Evolutionary conservation across 331 rosid species (phyloP), one percentile per base, ranked within the genome.

Genomic region (Malus hybrid): DNA sequence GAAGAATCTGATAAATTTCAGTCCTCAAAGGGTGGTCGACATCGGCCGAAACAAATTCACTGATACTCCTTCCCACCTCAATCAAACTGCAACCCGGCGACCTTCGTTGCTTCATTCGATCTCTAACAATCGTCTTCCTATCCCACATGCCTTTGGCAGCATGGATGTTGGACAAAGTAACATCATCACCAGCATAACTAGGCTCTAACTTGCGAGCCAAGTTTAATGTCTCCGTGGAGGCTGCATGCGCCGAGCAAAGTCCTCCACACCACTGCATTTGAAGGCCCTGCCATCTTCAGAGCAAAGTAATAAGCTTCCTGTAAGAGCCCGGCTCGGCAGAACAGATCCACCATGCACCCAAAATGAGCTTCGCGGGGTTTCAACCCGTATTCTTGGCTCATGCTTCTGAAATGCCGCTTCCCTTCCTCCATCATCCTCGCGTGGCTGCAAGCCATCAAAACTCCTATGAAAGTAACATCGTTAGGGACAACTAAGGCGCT

Each of bases 321-420:
- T 42, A 88, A 76, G 61, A 42, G 72, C 63, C 93, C 87, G 0
- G 86, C 81, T 72, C 96, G 71, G 81, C 96, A 88, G 74, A 82
- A 84, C 20, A 90, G 89, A 84, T 90, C 93, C 72, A 84, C 89
- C 87, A 88, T 86, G 77, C 93, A 90, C 14, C 96, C 96, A 80
- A 75, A 86, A 46, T 90, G 93, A 68, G 88, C 39, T 60, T 86
- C 91, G 81, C 86, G 81, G 0, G 91, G 91, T 53, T 71, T 61
- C 61, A 90, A 77, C 29, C 86, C 86, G 39, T 86, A 88, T 39
- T 75, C 86, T 72, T 75, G 78, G 4, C 24, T 81, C 93, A 90
- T 86, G 60, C 91, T 90, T 80, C 29, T 80, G 71, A 90, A 88
- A 61, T 86, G 82, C 13, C 67, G 29, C 77, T 82, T 83, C 71